Evolutionary conservation across 2,329 filamentous ascomycete species (phyloP), one percentile per base, ranked within the genome.

Genomic region (Tolypocladium album): DNA sequence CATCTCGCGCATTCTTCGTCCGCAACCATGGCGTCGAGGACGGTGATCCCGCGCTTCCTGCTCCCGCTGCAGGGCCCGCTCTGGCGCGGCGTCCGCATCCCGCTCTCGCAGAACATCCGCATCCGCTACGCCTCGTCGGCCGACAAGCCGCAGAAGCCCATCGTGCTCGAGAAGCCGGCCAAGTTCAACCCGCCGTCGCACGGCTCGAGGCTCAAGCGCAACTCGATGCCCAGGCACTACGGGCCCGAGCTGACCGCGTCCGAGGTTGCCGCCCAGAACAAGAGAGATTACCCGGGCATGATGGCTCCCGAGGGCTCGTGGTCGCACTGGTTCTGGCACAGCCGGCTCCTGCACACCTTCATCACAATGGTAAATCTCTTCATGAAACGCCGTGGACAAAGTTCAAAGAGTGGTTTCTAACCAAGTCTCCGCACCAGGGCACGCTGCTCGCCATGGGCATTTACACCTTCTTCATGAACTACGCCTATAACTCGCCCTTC

Each of bases 151-250:
- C 76, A 74, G 63, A 88, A 88, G 69, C 83, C 84, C 42, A 81
- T 87, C 63, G 82, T 91, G 6, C 86, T 99, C 64, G 90, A 90
- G 67, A 91, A 97, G 74, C 93, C 93, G 31, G 83, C 89, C 68
- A 89, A 88, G 72, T 97, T 96, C 80, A 90, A 90, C 56, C 93
- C 94, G 2, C 94, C 94, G 0, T 97, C 93, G 0, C 94, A 97
- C 73, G 88, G 89, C 15, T 79, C 88, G 27, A 81, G 88, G 8
- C 81, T 91, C 39, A 80, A 82, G 59, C 79, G 81, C 64, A 72
- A 71, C 74, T 73, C 69, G 34, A 72, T 78, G 8, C 86, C 87
- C 38, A 80, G 82, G 67, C 85, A 88, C 72, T 96, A 95, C 71
- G 92, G 91, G 43, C 89, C 90, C 22, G 76, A 84, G 27, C 75